Percentiles rank a stretch among this genome's conserved stretches.
phyloP scores from a whole-genome alignment of 805 yeast species.

The Candida boidinii region DNA sequence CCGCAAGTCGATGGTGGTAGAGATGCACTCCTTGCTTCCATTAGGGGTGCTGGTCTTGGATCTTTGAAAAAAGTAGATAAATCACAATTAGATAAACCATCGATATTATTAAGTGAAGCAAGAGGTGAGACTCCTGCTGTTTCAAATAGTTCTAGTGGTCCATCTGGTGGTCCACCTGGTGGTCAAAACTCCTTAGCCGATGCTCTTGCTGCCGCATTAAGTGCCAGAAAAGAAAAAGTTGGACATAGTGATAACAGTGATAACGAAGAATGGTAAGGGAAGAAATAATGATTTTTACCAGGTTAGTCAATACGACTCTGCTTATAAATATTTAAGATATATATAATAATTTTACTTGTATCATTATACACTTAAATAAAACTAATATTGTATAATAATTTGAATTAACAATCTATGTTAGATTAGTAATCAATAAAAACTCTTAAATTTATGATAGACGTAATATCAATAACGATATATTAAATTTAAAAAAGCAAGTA shows the following conservation, averaged over 20 bases:
- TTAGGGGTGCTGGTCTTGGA: slow-evolving; percentile 71
- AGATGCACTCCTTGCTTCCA: slow-evolving; percentile 81
- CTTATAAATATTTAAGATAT: too few relatives aligned
- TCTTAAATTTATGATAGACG: too few relatives aligned
- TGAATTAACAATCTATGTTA: too few relatives aligned
- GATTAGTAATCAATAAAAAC: too few relatives aligned
- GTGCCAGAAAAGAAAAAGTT: slow-evolving; percentile 74
- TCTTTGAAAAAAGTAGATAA: slow-evolving; percentile 73
- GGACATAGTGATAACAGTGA: slow-evolving; percentile 78
- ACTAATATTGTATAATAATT: too few relatives aligned
- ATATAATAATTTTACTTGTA: too few relatives aligned
- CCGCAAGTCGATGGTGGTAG: slow-evolving; percentile 47
- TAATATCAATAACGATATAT: too few relatives aligned
- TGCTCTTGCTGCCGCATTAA: slow-evolving; percentile 82
- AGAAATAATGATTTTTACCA: too few relatives aligned
- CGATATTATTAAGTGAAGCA: slow-evolving; percentile 63
- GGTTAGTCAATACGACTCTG: too few relatives aligned
- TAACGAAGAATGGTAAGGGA: slow-evolving; percentile 74
- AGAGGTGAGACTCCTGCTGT: slow-evolving; percentile 45
- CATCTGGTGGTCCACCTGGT: slow-evolving; percentile 32
- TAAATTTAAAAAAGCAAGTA: too few relatives aligned
- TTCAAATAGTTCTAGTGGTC: slow-evolving; percentile 23
- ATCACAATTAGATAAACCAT: slow-evolving; percentile 72
- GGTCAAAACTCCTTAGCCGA: slow-evolving; percentile 65
- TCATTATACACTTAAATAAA: too few relatives aligned